Base-by-base conservation (phyloP, 2,329 filamentous ascomycete species). In the Gliomastix tumulicola region DNA sequence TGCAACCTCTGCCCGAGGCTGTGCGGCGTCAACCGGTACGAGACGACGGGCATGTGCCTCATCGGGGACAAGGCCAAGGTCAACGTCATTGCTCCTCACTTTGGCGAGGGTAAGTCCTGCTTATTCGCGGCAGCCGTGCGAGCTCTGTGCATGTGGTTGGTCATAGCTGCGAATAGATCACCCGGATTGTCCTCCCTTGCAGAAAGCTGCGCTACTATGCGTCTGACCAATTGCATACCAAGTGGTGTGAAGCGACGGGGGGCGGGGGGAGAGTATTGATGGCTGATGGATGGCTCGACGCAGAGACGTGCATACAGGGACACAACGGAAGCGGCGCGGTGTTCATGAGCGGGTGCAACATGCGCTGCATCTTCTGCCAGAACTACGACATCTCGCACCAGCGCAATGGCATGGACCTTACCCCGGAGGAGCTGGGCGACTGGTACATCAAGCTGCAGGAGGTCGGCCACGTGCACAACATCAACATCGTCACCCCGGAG, bases 401-500 rank as follows among this genome's bases (percentile, higher is more conserved):
- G 56, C 74, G 78, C n/a, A 87, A 87, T 32, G 86, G 87, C 2
- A 83, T 87, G 59, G 82, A 89, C 46, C 63, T 92, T 21, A 84
- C 80, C 0, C 84, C 85, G 1, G 84, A 89, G 55, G 75, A 88
- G 53, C 71, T 94, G 5, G 87, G 74, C 6, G 79, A 84, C 36
- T 92, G 87, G 87, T 89, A 83, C 58, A 49, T 92, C 39, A 92
- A 92, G 61, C 64, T 94, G 30, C 86, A 92, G 54, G 70, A 85
- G 20, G 72, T 86, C 3, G 87, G 85, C n/a, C 64, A 71, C 8
- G 84, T 87, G n/a, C 86, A 94, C 63, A 92, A 92, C 55, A 89
- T 94, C 68, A 92, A 94, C 56, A 75, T 90, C 17, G 75, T 94
- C 40, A 94, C 86, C 0, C 86, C 87, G 0, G 87, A 94, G 54